Evolutionary conservation across 371 early-diverging fungal species (phyloP).

Genomic region (Zychaea mexicana): DNA sequence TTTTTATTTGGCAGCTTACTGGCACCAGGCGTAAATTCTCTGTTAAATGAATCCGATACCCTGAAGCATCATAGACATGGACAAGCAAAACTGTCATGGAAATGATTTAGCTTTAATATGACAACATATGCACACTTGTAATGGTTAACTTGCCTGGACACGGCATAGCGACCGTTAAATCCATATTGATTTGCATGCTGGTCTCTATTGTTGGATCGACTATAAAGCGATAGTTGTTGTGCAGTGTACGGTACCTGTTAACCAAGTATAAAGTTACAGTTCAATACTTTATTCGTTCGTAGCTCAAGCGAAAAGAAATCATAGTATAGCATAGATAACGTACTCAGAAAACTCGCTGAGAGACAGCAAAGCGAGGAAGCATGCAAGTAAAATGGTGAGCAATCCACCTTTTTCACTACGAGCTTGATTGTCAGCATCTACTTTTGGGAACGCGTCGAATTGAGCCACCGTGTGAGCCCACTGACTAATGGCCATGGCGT

Average conservation of each 20-base stretch:
- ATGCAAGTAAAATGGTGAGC: slow-evolving; percentile 70
- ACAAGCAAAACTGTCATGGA: slow-evolving; percentile 28
- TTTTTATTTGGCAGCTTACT: too few species aligned
- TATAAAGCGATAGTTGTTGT: slow-evolving; percentile 76
- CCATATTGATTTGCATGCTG: slow-evolving; percentile 83
- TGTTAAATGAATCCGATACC: slow-evolving; percentile 44
- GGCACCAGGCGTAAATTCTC: slow-evolving; percentile 42
- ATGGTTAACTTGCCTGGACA: slow-evolving; percentile 63
- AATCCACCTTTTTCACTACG: slow-evolving; percentile 82
- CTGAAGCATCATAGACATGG: slow-evolving; percentile 53
- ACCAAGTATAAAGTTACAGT: too few species aligned
- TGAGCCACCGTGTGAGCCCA: slow-evolving; percentile 35
- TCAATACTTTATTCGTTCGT: too few species aligned
- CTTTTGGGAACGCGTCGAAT: slow-evolving; percentile 90
- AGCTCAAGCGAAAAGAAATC: too few species aligned
- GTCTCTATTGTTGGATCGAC: slow-evolving; percentile 73
- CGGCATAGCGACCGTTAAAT: slow-evolving; percentile 87
- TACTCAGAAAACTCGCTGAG: slow-evolving; percentile 72
- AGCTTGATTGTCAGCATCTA: slow-evolving; percentile 77
- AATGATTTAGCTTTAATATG: neutral
- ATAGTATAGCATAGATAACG: slow-evolving; percentile 14
- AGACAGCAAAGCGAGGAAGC: slow-evolving; percentile 66
- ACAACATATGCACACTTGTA: neutral
- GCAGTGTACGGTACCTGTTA: slow-evolving; percentile 47
- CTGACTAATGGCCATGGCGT: slow-evolving; percentile 1